phyloP scores from a whole-genome alignment of 352 stramenopile species.

The Phytopythium vexans region DNA sequence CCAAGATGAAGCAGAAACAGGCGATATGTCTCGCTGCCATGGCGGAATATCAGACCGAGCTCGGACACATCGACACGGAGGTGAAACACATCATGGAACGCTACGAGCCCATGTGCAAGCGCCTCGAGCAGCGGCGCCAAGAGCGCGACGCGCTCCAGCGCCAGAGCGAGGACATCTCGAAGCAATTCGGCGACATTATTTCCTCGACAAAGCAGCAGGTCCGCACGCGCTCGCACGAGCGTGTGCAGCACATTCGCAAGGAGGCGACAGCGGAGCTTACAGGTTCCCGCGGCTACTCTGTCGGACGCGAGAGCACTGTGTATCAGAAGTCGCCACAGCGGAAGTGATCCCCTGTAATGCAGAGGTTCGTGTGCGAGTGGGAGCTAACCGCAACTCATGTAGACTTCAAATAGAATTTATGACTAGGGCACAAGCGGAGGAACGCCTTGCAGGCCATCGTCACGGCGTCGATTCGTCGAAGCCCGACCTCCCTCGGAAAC shows the following conservation, averaged over 20 bases:
- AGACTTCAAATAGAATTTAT: not conserved
- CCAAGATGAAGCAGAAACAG: conserved; percentile 63
- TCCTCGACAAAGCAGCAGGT: conserved; percentile 54
- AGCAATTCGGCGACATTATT: conserved; percentile 71
- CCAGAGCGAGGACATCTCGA: conserved; percentile 40
- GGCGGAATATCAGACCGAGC: conserved; percentile 50
- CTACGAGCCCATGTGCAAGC: conserved; percentile 59
- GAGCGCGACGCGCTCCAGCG: conserved; percentile 42
- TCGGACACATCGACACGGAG: conserved; percentile 61
- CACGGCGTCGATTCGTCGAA: conserved; percentile 54
- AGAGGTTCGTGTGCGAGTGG: conserved; percentile 1
- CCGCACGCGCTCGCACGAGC: conserved; percentile 44
- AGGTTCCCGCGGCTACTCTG: conserved; percentile 43
- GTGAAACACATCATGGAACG: conserved; percentile 57
- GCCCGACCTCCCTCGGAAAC: conserved; percentile 29
- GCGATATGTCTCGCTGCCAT: conserved; percentile 46
- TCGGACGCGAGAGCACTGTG: conserved; percentile 56
- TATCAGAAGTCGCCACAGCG: conserved; percentile 42
- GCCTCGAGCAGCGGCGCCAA: conserved; percentile 47
- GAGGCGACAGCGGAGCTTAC: conserved; percentile 52
- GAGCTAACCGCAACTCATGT: conserved; percentile 3
- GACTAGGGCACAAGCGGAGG: too few species aligned
- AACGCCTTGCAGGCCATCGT: not conserved
- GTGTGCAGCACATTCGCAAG: conserved; percentile 58
- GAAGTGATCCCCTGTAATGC: not conserved